Conservation (phyloP, 202 grass and related monocot species). For the Sporobolus alterniflorus region DNA sequence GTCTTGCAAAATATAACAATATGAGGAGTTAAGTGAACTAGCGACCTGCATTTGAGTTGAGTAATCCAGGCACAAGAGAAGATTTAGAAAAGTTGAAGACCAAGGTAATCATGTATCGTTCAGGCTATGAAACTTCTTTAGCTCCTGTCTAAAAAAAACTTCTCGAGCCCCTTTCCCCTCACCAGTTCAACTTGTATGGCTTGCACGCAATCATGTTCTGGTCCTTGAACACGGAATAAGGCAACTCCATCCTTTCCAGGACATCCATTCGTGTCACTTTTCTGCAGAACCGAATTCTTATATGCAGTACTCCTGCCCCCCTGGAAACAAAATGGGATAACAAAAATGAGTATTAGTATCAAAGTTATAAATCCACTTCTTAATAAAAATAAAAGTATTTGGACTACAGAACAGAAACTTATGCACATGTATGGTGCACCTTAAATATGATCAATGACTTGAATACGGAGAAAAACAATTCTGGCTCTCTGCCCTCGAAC, state of each 20-base stretch:
- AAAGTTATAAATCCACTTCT: background rate
- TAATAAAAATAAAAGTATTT: background rate
- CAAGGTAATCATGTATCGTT: slow-evolving; percentile 9
- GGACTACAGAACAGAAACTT: slow-evolving; percentile 8
- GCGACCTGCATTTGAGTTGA: slow-evolving; percentile 57
- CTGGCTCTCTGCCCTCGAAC: slow-evolving; percentile 67
- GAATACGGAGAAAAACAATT: slow-evolving; percentile 68
- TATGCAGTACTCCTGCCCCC: slow-evolving; percentile 70
- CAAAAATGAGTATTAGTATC: slow-evolving; percentile 22
- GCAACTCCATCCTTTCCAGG: slow-evolving; percentile 55
- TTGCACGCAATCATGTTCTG: slow-evolving; percentile 67
- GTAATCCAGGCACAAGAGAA: slow-evolving; percentile 8
- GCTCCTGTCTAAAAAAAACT: too few relatives aligned
- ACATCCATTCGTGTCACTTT: slow-evolving; percentile 34
- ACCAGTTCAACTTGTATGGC: slow-evolving; percentile 84
- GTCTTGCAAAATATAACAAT: slow-evolving; percentile 88
- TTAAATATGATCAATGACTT: slow-evolving; percentile 79
- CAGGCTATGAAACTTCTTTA: background rate
- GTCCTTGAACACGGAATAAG: slow-evolving; percentile 84
- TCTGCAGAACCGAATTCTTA: slow-evolving; percentile 49
- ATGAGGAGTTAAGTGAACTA: slow-evolving; percentile 79
- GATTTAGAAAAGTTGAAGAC: background rate
- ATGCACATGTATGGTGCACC: slow-evolving; percentile 50
- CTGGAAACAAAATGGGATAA: slow-evolving; percentile 38
- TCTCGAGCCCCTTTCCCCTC: too few relatives aligned